Evolutionary conservation across 2,329 filamentous ascomycete species (phyloP).

Genomic region (Raffaelea albimanens): DNA sequence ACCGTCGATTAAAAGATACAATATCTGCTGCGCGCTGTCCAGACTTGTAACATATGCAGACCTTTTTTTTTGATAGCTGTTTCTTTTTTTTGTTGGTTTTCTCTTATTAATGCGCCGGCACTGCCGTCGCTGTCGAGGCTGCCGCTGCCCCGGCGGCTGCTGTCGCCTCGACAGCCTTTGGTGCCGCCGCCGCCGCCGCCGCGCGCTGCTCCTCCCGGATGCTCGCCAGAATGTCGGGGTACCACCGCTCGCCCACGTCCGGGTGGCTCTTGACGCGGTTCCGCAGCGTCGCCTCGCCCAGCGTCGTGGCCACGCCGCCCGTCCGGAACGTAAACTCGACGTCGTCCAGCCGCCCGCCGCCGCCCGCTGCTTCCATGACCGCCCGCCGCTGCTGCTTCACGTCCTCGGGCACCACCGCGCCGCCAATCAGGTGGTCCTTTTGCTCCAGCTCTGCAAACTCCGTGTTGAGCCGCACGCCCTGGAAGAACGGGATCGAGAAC

Average conservation of each 20-base stretch:
- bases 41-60: no score
- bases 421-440: slow-evolving; percentile 38
- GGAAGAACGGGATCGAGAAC: slow-evolving; percentile 80
- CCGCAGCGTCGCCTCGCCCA: slow-evolving; percentile 76
- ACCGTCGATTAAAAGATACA: no score
- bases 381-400: slow-evolving; percentile 52
- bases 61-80: no score
- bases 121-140: not conserved
- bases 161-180: no score
- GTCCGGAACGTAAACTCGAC: slow-evolving; percentile 80
- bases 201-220: slow-evolving; percentile 47
- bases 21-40: no score
- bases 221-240: slow-evolving; percentile 51
- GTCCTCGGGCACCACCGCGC: slow-evolving; percentile 48
- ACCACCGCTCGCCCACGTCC: slow-evolving; percentile 77
- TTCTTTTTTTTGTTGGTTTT: not conserved
- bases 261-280: slow-evolving; percentile 82
- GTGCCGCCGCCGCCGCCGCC: slow-evolving; percentile 17
- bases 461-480: slow-evolving; percentile 71
- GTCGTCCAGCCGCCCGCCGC: slow-evolving; percentile 55
- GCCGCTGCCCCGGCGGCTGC: no score
- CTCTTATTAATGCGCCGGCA: slow-evolving; percentile 22
- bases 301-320: slow-evolving; percentile 54
- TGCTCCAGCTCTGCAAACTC: slow-evolving; percentile 67
- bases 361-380: slow-evolving; percentile 42